Conservation (phyloP, 176 grass and related monocot species). For the Carex littledalei region DNA sequence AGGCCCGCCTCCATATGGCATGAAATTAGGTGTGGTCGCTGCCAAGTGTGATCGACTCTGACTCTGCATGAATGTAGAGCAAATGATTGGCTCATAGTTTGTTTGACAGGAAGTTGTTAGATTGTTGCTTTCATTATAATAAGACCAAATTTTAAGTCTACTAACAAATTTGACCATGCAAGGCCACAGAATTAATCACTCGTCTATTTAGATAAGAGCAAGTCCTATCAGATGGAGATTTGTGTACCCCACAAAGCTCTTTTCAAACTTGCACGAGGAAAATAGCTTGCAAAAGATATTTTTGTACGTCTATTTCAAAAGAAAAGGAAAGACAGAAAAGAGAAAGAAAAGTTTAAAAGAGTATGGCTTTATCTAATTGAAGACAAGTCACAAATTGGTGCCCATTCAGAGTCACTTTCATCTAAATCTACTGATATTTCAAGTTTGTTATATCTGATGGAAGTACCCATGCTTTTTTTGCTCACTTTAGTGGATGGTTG, state of each 20-base stretch:
- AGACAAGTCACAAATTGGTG: background rate
- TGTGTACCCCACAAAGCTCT: background rate
- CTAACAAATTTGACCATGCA: background rate
- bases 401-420: background rate
- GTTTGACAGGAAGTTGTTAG: slow-evolving; percentile 4
- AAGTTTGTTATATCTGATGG: background rate
- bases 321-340: background rate
- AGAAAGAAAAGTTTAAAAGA: background rate
- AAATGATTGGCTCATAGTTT: slow-evolving; percentile 3
- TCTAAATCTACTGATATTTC: background rate
- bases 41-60: slow-evolving; percentile 33
- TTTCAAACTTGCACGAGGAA: background rate
- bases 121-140: slow-evolving; percentile 9
- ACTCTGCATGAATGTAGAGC: slow-evolving; percentile 33
- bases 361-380: background rate
- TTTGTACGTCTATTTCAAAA: background rate
- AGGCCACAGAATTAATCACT: background rate
- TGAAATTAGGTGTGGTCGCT: slow-evolving; percentile 46
- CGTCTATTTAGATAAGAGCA: background rate
- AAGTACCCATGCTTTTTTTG: background rate
- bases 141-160: background rate
- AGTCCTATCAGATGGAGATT: background rate
- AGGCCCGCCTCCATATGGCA: slow-evolving; percentile 92
- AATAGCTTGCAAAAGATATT: background rate
- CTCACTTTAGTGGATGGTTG: background rate